phyloP scores from a whole-genome alignment of 371 early-diverging fungal species.

The Mortierella sp. region DNA sequence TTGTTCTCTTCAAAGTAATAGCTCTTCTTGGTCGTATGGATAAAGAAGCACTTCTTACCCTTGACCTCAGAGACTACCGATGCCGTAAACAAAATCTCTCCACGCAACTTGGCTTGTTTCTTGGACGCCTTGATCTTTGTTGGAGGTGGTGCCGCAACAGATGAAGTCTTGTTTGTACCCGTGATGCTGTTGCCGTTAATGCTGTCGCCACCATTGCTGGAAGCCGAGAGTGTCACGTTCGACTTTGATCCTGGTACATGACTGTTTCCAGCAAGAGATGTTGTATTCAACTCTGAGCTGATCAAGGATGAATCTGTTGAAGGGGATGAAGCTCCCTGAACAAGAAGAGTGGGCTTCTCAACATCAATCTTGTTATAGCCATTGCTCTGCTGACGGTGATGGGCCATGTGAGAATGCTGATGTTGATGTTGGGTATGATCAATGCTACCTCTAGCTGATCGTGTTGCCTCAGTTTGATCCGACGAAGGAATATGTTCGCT shows the following conservation, averaged over 20 bases:
- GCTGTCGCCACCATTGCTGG: background rate
- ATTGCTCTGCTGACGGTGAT: conserved; percentile 24
- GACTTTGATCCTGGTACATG: background rate
- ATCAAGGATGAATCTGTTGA: conserved; percentile 5
- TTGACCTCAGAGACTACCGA: conserved; percentile 66
- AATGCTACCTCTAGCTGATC: conserved; percentile 11
- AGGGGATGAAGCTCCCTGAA: background rate
- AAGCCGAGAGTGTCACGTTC: background rate
- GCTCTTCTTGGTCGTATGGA: conserved; percentile 64
- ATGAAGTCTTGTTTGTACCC: conserved; percentile 3
- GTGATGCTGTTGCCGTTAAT: background rate
- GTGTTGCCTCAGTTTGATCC: conserved; percentile 13
- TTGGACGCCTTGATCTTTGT: conserved; percentile 30
- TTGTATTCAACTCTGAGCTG: background rate
- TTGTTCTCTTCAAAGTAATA: conserved; percentile 44
- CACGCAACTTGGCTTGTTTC: conserved; percentile 46
- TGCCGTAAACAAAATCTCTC: conserved; percentile 72
- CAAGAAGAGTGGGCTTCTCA: conserved; percentile 9
- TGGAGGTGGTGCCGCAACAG: conserved; percentile 18
- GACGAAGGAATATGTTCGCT: conserved; percentile 19
- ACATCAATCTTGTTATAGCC: conserved; percentile 42
- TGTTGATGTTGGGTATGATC: conserved; percentile 19
- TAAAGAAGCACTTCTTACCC: conserved; percentile 69
- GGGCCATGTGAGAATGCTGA: conserved; percentile 7
- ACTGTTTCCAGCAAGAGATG: background rate